Percentiles rank a stretch among this genome's conserved stretches.
Evolutionary conservation across 176 grass and related monocot genomes (phyloP).

Genomic region (Ampelocalamus luodianensis): DNA sequence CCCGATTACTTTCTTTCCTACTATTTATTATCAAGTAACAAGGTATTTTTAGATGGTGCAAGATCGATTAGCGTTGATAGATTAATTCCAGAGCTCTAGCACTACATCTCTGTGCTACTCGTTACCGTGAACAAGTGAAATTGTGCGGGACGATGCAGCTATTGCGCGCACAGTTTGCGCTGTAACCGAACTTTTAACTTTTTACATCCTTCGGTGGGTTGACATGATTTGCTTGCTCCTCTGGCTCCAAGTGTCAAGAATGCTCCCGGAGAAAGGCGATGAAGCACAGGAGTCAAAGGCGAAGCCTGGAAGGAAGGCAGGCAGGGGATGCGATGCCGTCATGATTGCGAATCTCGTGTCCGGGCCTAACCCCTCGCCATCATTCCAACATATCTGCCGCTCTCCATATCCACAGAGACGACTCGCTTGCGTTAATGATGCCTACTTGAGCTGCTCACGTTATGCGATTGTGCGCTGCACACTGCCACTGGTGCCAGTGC

Average conservation of each 20-base stretch:
- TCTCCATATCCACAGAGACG: too few species aligned
- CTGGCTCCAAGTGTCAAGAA: too few species aligned
- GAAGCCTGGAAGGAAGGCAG: neutral
- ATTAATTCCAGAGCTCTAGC: neutral
- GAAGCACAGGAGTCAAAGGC: neutral
- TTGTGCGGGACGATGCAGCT: neutral
- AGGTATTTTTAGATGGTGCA: neutral
- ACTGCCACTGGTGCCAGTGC: too few species aligned
- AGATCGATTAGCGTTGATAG: neutral
- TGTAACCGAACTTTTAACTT: too few species aligned
- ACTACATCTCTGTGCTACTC: neutral
- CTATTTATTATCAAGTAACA: neutral
- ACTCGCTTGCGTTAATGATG: too few species aligned
- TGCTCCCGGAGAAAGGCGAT: neutral
- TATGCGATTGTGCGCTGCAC: too few species aligned
- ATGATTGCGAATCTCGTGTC: neutral
- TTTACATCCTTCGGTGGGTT: too few species aligned
- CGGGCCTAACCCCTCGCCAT: too few species aligned
- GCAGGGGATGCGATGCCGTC: neutral
- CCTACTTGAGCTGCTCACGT: too few species aligned
- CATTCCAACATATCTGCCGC: too few species aligned
- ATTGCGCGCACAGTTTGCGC: too few species aligned
- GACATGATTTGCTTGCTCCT: neutral
- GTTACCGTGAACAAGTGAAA: neutral
- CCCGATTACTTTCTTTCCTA: neutral